These are phyloP conservation scores for Microdochium trichocladiopsis DNA, from an alignment of 2,329 filamentous ascomycete genomes.

Conservation along the genomic window DNA sequence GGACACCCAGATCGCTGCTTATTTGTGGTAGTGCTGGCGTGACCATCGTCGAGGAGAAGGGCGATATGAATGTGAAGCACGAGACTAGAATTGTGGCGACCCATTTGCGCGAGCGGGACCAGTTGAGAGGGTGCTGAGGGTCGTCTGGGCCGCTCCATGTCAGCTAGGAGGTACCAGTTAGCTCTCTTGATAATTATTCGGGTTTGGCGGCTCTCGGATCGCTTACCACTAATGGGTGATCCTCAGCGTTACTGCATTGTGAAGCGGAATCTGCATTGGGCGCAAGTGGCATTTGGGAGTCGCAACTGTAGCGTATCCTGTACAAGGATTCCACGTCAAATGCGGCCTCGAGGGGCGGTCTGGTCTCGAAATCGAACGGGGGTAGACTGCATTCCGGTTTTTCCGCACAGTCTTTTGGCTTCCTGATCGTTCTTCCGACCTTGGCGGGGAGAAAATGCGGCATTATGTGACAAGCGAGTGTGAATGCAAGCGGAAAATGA, in stretches of 20 bases:
- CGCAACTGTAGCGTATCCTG: background rate
- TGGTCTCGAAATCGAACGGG: background rate
- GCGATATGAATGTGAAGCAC: slow-evolving; percentile 45
- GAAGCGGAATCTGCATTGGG: background rate
- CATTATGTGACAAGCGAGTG: background rate
- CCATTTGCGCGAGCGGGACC: slow-evolving; percentile 29
- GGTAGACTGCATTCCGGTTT: background rate
- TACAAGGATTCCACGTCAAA: background rate
- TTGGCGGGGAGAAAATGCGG: background rate
- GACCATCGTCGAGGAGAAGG: slow-evolving; percentile 44
- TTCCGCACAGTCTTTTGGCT: background rate
- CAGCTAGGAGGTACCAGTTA: slow-evolving; percentile 15
- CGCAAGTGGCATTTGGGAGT: background rate
- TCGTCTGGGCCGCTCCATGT: slow-evolving; percentile 37
- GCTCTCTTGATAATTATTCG: too few species aligned
- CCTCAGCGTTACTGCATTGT: background rate
- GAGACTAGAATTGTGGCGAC: slow-evolving; percentile 26
- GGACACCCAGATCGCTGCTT: slow-evolving; percentile 34
- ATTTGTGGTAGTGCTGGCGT: slow-evolving; percentile 39
- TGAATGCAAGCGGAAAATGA: background rate
- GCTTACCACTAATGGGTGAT: background rate
- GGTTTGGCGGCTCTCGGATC: too few species aligned
- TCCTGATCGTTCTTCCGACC: background rate
- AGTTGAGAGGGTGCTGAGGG: slow-evolving; percentile 36
- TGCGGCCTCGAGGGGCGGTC: background rate